phyloP scores from a whole-genome alignment of 2,329 filamentous ascomycete genomes.

The Exophiala lecanii-corni region DNA sequence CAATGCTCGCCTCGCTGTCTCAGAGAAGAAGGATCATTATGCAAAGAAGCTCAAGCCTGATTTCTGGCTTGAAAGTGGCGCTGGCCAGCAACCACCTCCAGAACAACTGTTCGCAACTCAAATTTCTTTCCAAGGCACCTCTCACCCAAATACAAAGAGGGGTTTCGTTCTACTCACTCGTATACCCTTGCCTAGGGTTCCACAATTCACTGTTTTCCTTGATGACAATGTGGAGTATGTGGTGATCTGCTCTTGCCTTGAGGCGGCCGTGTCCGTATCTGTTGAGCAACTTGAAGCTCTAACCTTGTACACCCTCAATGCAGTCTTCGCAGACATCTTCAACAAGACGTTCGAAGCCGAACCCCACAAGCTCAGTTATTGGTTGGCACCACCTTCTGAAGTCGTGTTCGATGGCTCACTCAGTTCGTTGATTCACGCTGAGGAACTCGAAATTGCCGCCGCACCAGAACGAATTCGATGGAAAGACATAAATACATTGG shows the following conservation, averaged over 20 bases:
- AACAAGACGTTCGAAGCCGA: constrained; percentile 74
- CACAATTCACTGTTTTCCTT: constrained; percentile 68
- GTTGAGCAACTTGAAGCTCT: constrained; percentile 50
- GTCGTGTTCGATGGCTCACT: neutral
- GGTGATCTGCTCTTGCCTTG: constrained; percentile 49
- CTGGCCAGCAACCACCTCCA: constrained; percentile 3
- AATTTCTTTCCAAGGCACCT: constrained; percentile 4
- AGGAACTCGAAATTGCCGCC: constrained; percentile 32
- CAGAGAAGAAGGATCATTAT: constrained; percentile 67
- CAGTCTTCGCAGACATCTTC: constrained; percentile 76
- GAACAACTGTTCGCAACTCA: constrained; percentile 14
- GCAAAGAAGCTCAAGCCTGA: constrained; percentile 72
- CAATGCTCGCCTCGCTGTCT: constrained; percentile 82
- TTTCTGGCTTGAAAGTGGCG: constrained; percentile 55
- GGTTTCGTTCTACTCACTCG: constrained; percentile 70
- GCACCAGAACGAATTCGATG: constrained; percentile 41
- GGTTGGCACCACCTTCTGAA: constrained; percentile 58
- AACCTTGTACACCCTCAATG: constrained; percentile 65
- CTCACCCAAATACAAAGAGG: constrained; percentile 42
- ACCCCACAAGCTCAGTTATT: constrained; percentile 69
- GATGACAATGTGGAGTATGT: constrained; percentile 57
- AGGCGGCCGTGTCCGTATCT: constrained; percentile 41
- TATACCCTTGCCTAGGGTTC: constrained; percentile 57
- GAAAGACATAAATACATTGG: constrained; percentile 26
- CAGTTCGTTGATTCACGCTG: constrained; percentile 17